Percentiles rank a stretch among this genome's conserved stretches.
These are phyloP conservation scores for Monilinia fructigena DNA, from an alignment of 2,329 filamentous ascomycete species.

Conservation along the genomic window DNA sequence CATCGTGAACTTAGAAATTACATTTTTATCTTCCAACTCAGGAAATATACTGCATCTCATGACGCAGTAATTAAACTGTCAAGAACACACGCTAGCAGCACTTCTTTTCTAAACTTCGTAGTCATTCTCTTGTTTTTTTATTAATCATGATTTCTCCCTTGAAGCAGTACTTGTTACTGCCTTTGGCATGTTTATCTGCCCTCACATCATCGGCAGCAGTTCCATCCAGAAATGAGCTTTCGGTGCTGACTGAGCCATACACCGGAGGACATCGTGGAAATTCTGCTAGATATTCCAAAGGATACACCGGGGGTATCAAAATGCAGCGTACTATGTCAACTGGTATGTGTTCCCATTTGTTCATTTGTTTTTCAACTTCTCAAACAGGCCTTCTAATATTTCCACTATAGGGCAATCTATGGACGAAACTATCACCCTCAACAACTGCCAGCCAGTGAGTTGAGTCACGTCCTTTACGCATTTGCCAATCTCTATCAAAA, in stretches of 20 bases:
- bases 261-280: too few species aligned
- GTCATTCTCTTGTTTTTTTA: neutral
- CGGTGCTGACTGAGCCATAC: neutral
- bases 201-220: neutral
- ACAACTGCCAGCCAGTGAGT: slow-evolving; percentile 64
- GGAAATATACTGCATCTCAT: too few species aligned
- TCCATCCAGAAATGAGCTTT: neutral
- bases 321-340: neutral
- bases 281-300: too few species aligned
- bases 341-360: neutral
- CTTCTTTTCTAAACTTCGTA: neutral
- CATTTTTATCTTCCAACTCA: too few species aligned
- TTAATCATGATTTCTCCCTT: neutral
- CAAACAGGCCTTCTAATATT: neutral
- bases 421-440: slow-evolving; percentile 36
- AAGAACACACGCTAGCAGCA: neutral
- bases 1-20: too few species aligned
- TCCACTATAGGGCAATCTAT: neutral
- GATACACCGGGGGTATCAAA: neutral
- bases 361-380: neutral
- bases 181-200: neutral
- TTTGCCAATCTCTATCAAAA: slow-evolving; percentile 74
- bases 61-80: neutral
- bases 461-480: slow-evolving; percentile 77
- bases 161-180: neutral